Percentiles rank a stretch among this genome's conserved stretches.
These are phyloP conservation scores for Penicillium aurantiogriseum DNA, from an alignment of 2,329 filamentous ascomycete genomes.

Conservation along the genomic window DNA sequence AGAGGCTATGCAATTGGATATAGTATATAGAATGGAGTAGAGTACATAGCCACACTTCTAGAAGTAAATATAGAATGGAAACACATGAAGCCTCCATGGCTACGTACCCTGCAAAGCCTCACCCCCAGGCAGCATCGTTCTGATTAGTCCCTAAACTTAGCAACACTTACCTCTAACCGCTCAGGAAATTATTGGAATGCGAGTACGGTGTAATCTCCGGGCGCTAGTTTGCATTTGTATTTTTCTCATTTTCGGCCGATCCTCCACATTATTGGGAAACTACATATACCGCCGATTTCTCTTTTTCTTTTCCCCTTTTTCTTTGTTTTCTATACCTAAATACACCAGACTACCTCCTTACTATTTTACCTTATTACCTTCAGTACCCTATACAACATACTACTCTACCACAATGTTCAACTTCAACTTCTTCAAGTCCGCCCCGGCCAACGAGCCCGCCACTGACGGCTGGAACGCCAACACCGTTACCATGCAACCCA, in stretches of 20 bases:
- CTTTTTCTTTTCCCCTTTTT: not conserved
- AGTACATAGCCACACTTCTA: not conserved
- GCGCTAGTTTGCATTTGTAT: constrained; percentile 5
- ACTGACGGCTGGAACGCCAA: constrained; percentile 32
- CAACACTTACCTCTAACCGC: not conserved
- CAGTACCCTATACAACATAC: not conserved
- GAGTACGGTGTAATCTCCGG: not conserved
- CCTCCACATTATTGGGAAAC: constrained; percentile 14
- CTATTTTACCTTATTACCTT: not conserved
- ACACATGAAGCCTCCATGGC: no score
- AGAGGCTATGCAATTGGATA: not conserved
- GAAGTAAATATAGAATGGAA: not conserved
- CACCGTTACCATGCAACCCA: constrained; percentile 34
- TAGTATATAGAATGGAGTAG: not conserved
- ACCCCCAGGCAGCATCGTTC: constrained; percentile 23
- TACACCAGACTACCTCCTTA: not conserved
- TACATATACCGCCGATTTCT: constrained; percentile 6
- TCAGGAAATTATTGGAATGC: not conserved
- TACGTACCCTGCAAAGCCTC: constrained; percentile 1
- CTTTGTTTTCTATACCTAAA: not conserved
- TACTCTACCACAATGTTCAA: constrained; percentile 24
- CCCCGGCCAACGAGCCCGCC: constrained; percentile 24
- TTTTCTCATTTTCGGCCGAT: constrained; percentile 13
- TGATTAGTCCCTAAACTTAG: constrained; percentile 16
- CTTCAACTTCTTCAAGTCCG: constrained; percentile 36